Percentiles rank a stretch among this genome's conserved stretches.
phyloP scores from a whole-genome alignment of 2,329 filamentous ascomycete genomes.

The Xylaria sp. region DNA sequence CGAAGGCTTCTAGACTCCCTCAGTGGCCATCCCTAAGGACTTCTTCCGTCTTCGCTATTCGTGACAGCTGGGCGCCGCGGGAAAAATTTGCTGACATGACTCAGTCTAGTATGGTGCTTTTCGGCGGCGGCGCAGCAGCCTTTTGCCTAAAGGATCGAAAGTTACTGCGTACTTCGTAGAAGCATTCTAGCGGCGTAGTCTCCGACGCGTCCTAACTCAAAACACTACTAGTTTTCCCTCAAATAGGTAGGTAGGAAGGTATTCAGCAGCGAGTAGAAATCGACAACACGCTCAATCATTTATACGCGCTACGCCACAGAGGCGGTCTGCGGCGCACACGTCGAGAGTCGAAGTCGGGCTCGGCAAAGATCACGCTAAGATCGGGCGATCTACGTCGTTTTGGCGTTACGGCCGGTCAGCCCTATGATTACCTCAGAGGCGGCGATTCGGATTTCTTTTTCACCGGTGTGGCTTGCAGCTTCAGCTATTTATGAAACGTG shows the following conservation, averaged over 20 bases:
- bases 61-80: neutral
- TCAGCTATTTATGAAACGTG: neutral
- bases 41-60: neutral
- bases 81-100: neutral
- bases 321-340: constrained; percentile 2
- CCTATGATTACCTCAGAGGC: constrained; percentile 2
- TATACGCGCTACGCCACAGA: constrained; percentile 5
- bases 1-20: neutral
- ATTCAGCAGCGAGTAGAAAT: no score
- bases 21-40: neutral
- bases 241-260: no score
- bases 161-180: neutral
- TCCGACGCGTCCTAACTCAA: no score
- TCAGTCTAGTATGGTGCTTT: neutral
- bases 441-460: constrained; percentile 20
- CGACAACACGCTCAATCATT: no score
- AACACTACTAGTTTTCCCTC: no score
- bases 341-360: neutral
- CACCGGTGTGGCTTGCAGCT: neutral
- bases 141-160: constrained; percentile 18
- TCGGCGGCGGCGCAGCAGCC: neutral
- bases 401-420: neutral
- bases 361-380: neutral
- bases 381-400: neutral
- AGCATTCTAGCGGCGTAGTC: constrained; percentile 14